Conservation (phyloP, 164 flowering plant genomes). For the Vitis labrusca region DNA sequence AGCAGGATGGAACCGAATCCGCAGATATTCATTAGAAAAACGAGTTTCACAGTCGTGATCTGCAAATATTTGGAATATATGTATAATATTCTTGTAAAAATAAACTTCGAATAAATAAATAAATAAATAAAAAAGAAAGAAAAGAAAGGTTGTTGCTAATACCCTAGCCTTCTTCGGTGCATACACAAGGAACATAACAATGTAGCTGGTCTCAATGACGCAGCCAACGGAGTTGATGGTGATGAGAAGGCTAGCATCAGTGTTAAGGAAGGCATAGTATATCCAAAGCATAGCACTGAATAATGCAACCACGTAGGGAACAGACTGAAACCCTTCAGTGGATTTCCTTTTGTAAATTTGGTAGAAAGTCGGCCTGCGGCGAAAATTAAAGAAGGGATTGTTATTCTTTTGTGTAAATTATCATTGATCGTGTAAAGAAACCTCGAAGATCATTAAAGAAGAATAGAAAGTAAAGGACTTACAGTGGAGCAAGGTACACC, state of each 20-base stretch:
- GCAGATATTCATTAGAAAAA: constrained; percentile 45
- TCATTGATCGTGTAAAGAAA: not conserved
- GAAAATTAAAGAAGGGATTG: not conserved
- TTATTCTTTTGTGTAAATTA: not conserved
- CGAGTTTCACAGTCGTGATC: constrained; percentile 48
- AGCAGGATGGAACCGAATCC: constrained; percentile 48
- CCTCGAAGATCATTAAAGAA: not conserved
- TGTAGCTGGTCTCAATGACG: constrained; percentile 36
- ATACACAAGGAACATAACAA: constrained; percentile 27
- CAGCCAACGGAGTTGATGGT: constrained; percentile 56
- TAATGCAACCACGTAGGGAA: constrained; percentile 55
- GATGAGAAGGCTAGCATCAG: constrained; percentile 38
- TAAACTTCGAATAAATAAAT: not conserved
- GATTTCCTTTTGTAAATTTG: constrained; percentile 53
- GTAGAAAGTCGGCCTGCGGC: constrained; percentile 55
- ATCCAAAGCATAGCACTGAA: constrained; percentile 63
- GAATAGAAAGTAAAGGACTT: constrained; percentile 8
- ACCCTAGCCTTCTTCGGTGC: constrained; percentile 37
- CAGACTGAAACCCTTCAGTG: constrained; percentile 54
- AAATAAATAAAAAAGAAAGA: not conserved
- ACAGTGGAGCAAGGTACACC: constrained; percentile 54
- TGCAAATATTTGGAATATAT: constrained; percentile 19
- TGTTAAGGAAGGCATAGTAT: constrained; percentile 48
- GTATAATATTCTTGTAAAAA: not conserved
- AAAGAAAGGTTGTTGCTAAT: not conserved